phyloP scores from a whole-genome alignment of 495 filamentous ascomycete genomes.

The Neurospora africana region DNA sequence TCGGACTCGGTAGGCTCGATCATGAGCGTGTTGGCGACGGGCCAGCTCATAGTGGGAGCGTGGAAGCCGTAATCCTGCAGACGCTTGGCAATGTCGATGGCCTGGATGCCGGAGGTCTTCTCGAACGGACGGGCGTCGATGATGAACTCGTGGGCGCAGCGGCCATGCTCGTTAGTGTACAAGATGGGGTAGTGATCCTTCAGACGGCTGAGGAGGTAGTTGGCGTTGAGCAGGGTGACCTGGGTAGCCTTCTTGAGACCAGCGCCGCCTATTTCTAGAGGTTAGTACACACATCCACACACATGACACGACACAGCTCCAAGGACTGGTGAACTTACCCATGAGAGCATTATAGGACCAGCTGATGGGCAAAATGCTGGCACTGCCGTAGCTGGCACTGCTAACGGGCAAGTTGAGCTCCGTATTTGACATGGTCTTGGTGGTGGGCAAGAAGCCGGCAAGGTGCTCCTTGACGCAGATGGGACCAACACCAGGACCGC shows the following conservation, averaged over 20 bases:
- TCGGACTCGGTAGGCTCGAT: constrained; percentile 97
- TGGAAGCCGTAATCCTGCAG: constrained; percentile 98
- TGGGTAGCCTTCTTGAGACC: constrained; percentile 93
- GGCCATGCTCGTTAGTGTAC: constrained; percentile 79
- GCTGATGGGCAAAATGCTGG: constrained; percentile 89
- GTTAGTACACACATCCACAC: constrained; percentile 9
- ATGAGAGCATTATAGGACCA: constrained; percentile 99
- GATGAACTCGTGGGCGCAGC: constrained; percentile 98
- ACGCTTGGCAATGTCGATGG: constrained; percentile 94
- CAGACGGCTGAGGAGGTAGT: constrained; percentile 93
- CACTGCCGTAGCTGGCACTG: constrained; percentile 83
- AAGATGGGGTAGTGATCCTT: constrained; percentile 81
- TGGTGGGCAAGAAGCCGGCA: constrained; percentile 66
- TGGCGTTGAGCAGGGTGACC: constrained; percentile 89
- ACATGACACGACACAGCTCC: background rate
- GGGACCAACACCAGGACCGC: constrained; percentile 89
- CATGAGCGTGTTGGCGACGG: constrained; percentile 93
- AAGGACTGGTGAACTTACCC: constrained; percentile 37
- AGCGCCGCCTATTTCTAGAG: constrained; percentile 41
- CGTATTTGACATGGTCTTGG: constrained; percentile 34
- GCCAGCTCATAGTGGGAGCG: constrained; percentile 97
- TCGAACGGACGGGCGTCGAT: constrained; percentile 83
- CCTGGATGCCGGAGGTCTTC: constrained; percentile 77
- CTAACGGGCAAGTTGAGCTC: constrained; percentile 55
- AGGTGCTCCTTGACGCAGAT: constrained; percentile 87